Evolutionary conservation across 331 rosid species (phyloP).

Genomic region (Malus hybrid): DNA sequence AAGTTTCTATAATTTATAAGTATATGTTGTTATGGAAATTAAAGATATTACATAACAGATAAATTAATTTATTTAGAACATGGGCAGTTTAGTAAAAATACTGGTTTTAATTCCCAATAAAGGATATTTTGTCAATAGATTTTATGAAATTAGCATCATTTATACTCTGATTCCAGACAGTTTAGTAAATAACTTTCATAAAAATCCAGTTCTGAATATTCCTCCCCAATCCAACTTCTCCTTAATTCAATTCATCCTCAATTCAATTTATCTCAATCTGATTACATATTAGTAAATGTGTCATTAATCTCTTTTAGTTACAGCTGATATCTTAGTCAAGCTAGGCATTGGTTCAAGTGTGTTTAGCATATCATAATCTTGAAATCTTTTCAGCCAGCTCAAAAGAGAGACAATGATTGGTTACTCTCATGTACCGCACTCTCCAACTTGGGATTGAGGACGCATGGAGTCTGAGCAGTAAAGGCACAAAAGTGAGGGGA

Average conservation of each 20-base stretch:
- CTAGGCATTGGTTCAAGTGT: not conserved
- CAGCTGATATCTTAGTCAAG: not conserved
- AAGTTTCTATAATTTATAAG: too few relatives aligned
- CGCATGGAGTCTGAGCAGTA: slow-evolving; percentile 20
- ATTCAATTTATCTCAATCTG: too few relatives aligned
- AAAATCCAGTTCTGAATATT: too few relatives aligned
- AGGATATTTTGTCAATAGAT: not conserved
- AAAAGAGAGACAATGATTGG: slow-evolving; percentile 17
- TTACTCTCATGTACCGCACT: slow-evolving; percentile 11
- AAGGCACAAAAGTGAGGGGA: slow-evolving; percentile 13
- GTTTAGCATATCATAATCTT: slow-evolving; percentile 1
- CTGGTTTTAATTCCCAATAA: too few relatives aligned
- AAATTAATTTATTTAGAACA: too few relatives aligned
- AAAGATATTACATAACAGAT: too few relatives aligned
- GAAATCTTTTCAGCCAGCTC: slow-evolving; percentile 3
- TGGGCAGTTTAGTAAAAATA: not conserved
- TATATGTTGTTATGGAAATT: too few relatives aligned
- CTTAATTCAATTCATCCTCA: too few relatives aligned
- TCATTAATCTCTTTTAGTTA: too few relatives aligned
- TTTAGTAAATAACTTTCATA: not conserved
- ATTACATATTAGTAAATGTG: too few relatives aligned
- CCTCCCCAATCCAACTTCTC: not conserved
- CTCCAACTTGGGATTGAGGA: slow-evolving; percentile 23
- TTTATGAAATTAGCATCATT: too few relatives aligned
- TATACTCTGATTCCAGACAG: not conserved